Evolutionary conservation across 352 stramenopile species (phyloP).

Genomic region (Pythium grandisporangium): DNA sequence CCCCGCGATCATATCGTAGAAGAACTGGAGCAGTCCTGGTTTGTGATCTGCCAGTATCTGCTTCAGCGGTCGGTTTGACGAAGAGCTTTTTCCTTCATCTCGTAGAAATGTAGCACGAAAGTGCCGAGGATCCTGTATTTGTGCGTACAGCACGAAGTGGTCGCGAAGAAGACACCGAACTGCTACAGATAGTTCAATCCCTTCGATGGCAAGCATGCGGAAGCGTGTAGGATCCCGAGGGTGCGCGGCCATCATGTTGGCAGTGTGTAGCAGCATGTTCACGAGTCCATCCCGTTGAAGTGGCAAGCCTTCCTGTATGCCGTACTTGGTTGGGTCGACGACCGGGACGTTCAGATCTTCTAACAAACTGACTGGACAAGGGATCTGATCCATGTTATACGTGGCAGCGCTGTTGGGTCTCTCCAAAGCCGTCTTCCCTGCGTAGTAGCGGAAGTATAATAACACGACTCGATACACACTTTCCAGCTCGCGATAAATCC

Average conservation of each 20-base stretch:
- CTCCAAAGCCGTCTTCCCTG: slow-evolving; percentile 16
- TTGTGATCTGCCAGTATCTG: neutral
- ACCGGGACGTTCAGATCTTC: slow-evolving; percentile 51
- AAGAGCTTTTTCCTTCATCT: slow-evolving; percentile 1
- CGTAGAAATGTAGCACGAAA: slow-evolving; percentile 48
- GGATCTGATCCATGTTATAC: slow-evolving; percentile 31
- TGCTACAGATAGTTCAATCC: slow-evolving; percentile 48
- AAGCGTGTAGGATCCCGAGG: slow-evolving; percentile 19
- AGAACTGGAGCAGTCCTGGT: slow-evolving; percentile 27
- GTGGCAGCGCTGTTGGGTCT: slow-evolving; percentile 3
- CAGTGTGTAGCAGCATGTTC: slow-evolving; percentile 33
- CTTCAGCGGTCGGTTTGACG: neutral
- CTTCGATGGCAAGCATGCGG: slow-evolving; percentile 32
- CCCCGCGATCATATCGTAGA: slow-evolving; percentile 19
- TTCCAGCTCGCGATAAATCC: slow-evolving; percentile 31
- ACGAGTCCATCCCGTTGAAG: slow-evolving; percentile 38
- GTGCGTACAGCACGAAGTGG: slow-evolving; percentile 43
- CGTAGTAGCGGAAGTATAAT: slow-evolving; percentile 55
- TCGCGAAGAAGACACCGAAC: slow-evolving; percentile 37
- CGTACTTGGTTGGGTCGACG: slow-evolving; percentile 34
- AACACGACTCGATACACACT: slow-evolving; percentile 47
- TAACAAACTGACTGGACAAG: slow-evolving; percentile 34
- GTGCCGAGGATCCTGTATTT: slow-evolving; percentile 52
- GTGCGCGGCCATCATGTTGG: slow-evolving; percentile 36
- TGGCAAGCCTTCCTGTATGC: slow-evolving; percentile 31